A percentile compares a stretch with the other conserved stretches of the same genome.
phyloP scores from a whole-genome alignment of 139 green algal species.

The Coccomyxa sp. region DNA sequence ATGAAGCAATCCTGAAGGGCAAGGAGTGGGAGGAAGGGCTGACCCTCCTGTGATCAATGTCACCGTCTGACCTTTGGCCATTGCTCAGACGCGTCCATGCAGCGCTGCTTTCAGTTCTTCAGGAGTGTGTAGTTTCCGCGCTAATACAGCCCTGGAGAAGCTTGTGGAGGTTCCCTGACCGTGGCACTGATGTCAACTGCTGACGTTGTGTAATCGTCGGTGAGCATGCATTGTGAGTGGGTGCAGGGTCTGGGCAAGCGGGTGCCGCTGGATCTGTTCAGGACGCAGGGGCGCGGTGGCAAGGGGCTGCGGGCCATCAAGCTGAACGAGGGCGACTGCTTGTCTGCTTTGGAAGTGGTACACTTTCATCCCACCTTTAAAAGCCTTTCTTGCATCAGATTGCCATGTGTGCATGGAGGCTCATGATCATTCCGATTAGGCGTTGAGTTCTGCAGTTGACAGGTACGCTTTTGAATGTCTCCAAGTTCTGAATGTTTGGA shows the following conservation, averaged over 20 bases:
- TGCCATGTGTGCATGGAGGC: too few species aligned
- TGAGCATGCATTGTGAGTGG: background rate
- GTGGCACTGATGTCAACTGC: background rate
- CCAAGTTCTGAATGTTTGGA: too few species aligned
- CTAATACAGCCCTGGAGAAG: background rate
- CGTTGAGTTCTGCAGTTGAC: background rate
- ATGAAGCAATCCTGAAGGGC: background rate
- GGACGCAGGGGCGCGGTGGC: conserved; percentile 16
- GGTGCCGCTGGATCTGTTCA: conserved; percentile 33
- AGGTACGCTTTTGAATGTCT: background rate
- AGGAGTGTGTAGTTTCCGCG: background rate
- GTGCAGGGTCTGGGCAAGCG: conserved; percentile 41
- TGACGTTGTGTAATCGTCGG: background rate
- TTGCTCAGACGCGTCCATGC: background rate
- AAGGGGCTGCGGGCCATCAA: conserved; percentile 22
- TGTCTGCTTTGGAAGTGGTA: conserved; percentile 39
- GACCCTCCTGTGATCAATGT: too few species aligned
- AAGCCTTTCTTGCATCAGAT: background rate
- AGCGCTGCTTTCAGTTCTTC: background rate
- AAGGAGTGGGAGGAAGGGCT: too few species aligned
- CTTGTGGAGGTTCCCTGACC: background rate
- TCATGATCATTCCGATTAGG: background rate
- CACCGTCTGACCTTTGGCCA: too few species aligned
- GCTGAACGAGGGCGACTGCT: conserved; percentile 28
- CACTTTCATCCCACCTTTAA: background rate